A percentile compares a stretch with the other conserved stretches of the same genome.
Evolutionary conservation across 2,329 filamentous ascomycete genomes (phyloP).

Genomic region (Thermomyces lanuginosus): DNA sequence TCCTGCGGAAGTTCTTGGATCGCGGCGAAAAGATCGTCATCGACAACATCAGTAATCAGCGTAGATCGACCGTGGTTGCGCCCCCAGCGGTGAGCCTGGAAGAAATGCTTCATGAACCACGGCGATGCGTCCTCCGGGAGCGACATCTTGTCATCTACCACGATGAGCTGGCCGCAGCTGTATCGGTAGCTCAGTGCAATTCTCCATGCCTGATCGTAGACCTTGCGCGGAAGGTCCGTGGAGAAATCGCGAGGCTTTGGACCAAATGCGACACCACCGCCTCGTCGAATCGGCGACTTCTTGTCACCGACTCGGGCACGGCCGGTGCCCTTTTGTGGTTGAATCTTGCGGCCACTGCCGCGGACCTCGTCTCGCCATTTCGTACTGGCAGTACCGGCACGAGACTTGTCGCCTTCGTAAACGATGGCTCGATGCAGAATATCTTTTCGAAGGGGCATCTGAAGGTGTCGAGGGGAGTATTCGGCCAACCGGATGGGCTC

Average conservation of each 20-base stretch:
- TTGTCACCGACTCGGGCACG: conserved; percentile 60
- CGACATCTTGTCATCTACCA: conserved; percentile 64
- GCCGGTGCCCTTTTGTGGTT: conserved; percentile 75
- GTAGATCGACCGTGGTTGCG: conserved; percentile 52
- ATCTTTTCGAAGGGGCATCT: conserved; percentile 75
- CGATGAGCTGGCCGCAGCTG: conserved; percentile 66
- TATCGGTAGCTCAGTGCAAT: conserved; percentile 88
- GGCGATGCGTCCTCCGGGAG: conserved; percentile 38
- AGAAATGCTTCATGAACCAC: conserved; percentile 49
- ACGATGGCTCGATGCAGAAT: conserved; percentile 82
- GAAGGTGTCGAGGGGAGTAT: conserved; percentile 68
- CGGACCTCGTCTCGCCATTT: conserved; percentile 73
- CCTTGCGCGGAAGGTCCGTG: conserved; percentile 66
- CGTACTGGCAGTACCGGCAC: conserved; percentile 68
- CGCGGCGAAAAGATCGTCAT: conserved; percentile 49
- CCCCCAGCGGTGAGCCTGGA: conserved; percentile 56
- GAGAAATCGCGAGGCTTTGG: conserved; percentile 83
- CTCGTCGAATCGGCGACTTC: conserved; percentile 65
- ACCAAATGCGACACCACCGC: conserved; percentile 80
- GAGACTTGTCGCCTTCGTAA: conserved; percentile 78
- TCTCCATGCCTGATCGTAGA: conserved; percentile 91
- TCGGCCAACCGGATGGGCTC: conserved; percentile 63
- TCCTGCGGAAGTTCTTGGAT: conserved; percentile 48
- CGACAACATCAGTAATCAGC: conserved; percentile 49
- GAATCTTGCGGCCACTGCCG: conserved; percentile 67